Percentiles rank a stretch among this genome's conserved stretches.
phyloP scores from a whole-genome alignment of 2,329 filamentous ascomycete genomes.

The Endothia cerciana region DNA sequence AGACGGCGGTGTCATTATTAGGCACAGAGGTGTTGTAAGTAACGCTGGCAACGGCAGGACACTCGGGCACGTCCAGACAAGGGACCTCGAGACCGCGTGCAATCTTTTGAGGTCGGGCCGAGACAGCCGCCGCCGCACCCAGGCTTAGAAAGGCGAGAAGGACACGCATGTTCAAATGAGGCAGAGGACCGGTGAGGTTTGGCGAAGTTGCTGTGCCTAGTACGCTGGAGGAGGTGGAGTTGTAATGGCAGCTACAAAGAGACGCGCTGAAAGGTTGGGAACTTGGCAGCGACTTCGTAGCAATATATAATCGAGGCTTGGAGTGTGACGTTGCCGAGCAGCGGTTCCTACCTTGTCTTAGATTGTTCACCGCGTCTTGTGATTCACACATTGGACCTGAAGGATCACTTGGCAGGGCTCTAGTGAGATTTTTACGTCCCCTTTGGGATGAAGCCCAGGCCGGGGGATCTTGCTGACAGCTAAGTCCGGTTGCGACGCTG shows the following conservation, averaged over 20 bases:
- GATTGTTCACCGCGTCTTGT: conserved; percentile 4
- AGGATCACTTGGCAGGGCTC: conserved; percentile 6
- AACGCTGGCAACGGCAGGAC: conserved; percentile 42
- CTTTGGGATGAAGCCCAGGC: not conserved
- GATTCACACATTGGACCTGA: not conserved
- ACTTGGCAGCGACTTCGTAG: not conserved
- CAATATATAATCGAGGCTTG: not conserved
- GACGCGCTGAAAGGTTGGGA: not conserved
- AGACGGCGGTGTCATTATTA: conserved; percentile 37
- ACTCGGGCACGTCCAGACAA: conserved; percentile 43
- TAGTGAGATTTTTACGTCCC: not conserved
- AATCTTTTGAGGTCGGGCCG: not conserved
- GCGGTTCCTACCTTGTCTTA: not conserved
- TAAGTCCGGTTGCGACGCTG: not conserved
- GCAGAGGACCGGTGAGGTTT: not conserved
- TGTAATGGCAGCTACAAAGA: not conserved
- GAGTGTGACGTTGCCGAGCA: not conserved
- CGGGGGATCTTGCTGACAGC: not conserved
- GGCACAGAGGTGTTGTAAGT: conserved; percentile 48
- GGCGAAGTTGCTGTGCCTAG: not conserved
- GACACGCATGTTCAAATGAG: not conserved
- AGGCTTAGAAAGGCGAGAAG: not conserved
- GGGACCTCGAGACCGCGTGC: conserved; percentile 18
- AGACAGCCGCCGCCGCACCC: not conserved
- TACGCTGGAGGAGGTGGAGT: too few relatives aligned